Evolutionary conservation across 2,329 filamentous ascomycete genomes (phyloP), one percentile per base, ranked within the genome.

Genomic region (Aspergillus intermedius): DNA sequence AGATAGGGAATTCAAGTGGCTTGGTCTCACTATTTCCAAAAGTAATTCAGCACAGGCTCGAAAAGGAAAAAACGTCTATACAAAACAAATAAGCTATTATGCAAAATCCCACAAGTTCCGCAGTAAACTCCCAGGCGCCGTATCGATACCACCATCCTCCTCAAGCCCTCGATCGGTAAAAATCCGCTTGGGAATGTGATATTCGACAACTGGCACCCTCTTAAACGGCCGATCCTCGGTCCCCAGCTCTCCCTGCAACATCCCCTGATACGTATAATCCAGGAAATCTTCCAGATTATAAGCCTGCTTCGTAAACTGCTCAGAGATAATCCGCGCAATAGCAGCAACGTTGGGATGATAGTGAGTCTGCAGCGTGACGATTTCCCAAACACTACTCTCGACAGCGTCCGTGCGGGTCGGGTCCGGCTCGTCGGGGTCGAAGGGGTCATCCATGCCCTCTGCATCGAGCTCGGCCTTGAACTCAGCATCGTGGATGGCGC

Each of bases 211-310:
- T 0, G 91, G 91, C 5, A 82, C 75, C 67, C 91, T 95, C 73
- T 86, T 94, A 54, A 95, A 75, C 40, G 88, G 82, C 70, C 91
- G 94, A 50, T 79, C 77, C 48, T 70, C 70, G 2, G 54, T 54
- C 0, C 69, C 70, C 54, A 95, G 75, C 67, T 98, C 93, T 3
- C 84, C 84, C 52, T 93, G 88, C 40, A 97, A 72, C 65, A 98
- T 81, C 7, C 69, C 72, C 49, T 70, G 66, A 69, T 97, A 98
- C 0, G 88, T 91, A 67, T 97, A 90, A 64, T 98, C 93, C 43
- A 97, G 73, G 69, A 98, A 98, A 64, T 98, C 93, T 64, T 98
- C 93, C n/a, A 96, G 73, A 59, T 90, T 93, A 70, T 97, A 98
- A 2, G 86, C 80, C 57, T 90, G 84, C 73, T 98, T 98, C 2